Base-by-base conservation (phyloP, 805 yeast species). In the Nakazawaea wyomingensis region DNA sequence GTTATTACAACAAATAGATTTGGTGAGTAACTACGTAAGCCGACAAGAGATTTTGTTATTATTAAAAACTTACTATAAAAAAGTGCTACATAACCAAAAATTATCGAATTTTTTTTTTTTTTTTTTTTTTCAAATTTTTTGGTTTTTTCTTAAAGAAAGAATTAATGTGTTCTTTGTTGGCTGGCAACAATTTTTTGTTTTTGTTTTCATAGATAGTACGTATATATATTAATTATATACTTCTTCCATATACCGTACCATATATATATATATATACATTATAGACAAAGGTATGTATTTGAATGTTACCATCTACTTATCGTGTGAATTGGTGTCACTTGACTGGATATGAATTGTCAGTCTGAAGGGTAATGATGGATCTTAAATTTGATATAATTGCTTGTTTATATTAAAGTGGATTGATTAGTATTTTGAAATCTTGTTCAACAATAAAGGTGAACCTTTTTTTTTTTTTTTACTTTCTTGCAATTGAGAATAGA, bases 131-230 rank as follows among this genome's bases (percentile, higher is more conserved):
- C 8, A 26, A 34, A 11, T 42, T 31, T 32, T 32, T 13, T 34
- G 9, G 11, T 34, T 21, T 34, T 13, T 13, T 21, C 16, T 11
- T 21, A 10, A 13, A 8, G 37, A 34, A 30, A 24, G 11, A 24
- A 24, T 36, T 22, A 30, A 21, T 36, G 13, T n/a, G n/a, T n/a
- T n/a, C n/a, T n/a, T 19, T 16, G 24, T 39, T 37, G 43, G 46
- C 37, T 30, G 20, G 28, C 31, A 19, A 13, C 20, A 43, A 27
- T 14, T 24, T 14, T 24, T 29, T 29, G 32, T 29, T 29, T 11
- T 29, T 29, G 32, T 29, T 13, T 29, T 29, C 6, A 13, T 6
- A 10, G 13, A 29, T 29, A 29, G 16, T 11, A 29, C 8, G 13
- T 29, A 29, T 7, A 29, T 29, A 29, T 29, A 28, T 11, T 29